Evolutionary conservation across 2,329 filamentous ascomycete species (phyloP).

Genomic region (Beauveria australis): DNA sequence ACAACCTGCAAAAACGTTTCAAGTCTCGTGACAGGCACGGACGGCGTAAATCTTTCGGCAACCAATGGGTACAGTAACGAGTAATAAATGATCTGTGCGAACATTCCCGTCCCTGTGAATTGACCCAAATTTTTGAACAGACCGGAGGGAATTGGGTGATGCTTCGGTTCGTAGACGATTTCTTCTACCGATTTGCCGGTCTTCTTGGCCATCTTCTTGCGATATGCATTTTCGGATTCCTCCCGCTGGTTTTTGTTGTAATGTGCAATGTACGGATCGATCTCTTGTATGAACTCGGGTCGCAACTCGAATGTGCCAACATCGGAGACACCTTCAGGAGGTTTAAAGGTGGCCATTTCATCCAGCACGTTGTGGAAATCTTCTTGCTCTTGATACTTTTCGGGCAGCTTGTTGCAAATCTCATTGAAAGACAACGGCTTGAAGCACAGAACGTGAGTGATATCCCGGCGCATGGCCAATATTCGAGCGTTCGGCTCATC

Average conservation of each 20-base stretch:
- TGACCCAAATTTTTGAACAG: conserved; percentile 67
- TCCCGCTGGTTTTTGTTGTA: conserved; percentile 97
- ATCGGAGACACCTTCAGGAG: conserved; percentile 85
- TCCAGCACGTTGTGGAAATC: conserved; percentile 78
- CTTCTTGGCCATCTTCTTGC: conserved; percentile 77
- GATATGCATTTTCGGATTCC: conserved; percentile 85
- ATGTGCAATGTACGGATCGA: conserved; percentile 93
- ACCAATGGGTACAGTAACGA: conserved; percentile 74
- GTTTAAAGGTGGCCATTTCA: conserved; percentile 80
- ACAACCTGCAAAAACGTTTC: conserved; percentile 91
- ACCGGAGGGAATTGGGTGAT: conserved; percentile 67
- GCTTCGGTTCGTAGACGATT: conserved; percentile 83
- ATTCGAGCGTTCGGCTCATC: conserved; percentile 58
- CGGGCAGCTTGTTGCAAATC: conserved; percentile 74
- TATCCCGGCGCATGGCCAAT: conserved; percentile 73
- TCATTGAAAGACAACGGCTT: conserved; percentile 94
- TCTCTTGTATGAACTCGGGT: conserved; percentile 72
- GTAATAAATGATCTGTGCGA: conserved; percentile 85
- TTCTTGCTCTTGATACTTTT: conserved; percentile 82
- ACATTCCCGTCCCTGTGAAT: conserved; percentile 78
- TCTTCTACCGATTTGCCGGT: conserved; percentile 73
- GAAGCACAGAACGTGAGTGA: conserved; percentile 91
- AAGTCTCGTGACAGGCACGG: conserved; percentile 70
- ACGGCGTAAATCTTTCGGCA: conserved; percentile 59
- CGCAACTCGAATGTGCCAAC: conserved; percentile 92